Conservation (phyloP, 441 rosid genomes). For the Arabidopsis hybrid region DNA sequence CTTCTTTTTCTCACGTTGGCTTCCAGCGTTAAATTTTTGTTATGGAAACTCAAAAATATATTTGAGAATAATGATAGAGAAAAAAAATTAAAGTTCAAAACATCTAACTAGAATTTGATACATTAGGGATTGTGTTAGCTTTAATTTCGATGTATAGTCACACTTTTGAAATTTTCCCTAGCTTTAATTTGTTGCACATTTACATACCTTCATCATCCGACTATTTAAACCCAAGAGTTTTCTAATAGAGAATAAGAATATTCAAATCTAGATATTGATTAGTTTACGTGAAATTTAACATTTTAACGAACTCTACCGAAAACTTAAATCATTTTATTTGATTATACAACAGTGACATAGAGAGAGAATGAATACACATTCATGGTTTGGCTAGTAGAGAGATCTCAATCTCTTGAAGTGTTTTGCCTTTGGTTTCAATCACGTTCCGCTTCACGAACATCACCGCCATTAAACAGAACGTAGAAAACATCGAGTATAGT, state of each 20-base stretch:
- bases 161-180: too few species aligned
- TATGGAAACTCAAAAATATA: background rate
- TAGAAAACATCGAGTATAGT: slow-evolving; percentile 62
- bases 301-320: background rate
- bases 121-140: background rate
- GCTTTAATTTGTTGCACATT: background rate
- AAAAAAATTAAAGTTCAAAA: background rate
- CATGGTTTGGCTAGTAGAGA: slow-evolving; percentile 56
- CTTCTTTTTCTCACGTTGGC: background rate
- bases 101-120: background rate
- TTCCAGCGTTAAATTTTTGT: background rate
- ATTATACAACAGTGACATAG: slow-evolving; percentile 23
- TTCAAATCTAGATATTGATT: background rate
- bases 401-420: slow-evolving; percentile 76
- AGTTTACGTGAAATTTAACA: background rate
- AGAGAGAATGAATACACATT: background rate
- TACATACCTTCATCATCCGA: background rate
- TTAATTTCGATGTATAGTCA: background rate
- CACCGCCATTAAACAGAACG: slow-evolving; percentile 64
- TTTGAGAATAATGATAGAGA: background rate
- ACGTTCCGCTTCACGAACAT: slow-evolving; percentile 67
- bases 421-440: slow-evolving; percentile 78
- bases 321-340: background rate
- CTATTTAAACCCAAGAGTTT: background rate
- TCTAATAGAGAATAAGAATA: background rate